phyloP scores from a whole-genome alignment of 495 filamentous ascomycete species.

The Aspergillus kassunensis region DNA sequence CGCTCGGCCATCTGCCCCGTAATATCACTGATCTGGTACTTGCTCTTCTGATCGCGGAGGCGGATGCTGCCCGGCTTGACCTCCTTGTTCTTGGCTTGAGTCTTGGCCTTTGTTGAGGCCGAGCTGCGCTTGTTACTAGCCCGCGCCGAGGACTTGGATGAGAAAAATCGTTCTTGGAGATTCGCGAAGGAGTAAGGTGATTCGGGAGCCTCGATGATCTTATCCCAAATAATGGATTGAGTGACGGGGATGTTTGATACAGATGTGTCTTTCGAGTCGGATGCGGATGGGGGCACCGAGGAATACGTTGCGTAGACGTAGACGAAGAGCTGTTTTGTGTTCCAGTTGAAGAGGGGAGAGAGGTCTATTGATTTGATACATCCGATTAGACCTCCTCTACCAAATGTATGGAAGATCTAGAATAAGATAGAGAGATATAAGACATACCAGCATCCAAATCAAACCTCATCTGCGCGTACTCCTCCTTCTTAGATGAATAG shows the following conservation, averaged over 20 bases:
- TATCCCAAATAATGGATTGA: constrained; percentile 91
- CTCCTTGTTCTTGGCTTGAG: constrained; percentile 8
- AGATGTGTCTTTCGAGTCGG: constrained; percentile 26
- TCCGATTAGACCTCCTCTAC: no score
- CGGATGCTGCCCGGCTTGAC: constrained; percentile 55
- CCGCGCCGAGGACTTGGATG: constrained; percentile 1
- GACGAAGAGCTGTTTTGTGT: constrained; percentile 98
- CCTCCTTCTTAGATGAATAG: constrained; percentile 86
- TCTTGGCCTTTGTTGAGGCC: constrained; percentile 7
- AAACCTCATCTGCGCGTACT: constrained; percentile 92
- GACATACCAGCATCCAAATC: constrained; percentile 69
- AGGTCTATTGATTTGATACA: constrained; percentile 70
- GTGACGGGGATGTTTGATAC: constrained; percentile 26
- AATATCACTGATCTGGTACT: constrained; percentile 92
- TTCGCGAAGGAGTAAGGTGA: constrained; percentile 50
- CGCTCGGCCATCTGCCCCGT: constrained; percentile 65
- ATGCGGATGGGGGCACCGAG: no score
- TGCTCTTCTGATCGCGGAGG: constrained; percentile 75
- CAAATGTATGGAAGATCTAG: neutral
- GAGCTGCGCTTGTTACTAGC: constrained; percentile 12
- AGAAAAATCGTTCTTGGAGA: constrained; percentile 33
- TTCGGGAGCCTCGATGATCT: constrained; percentile 73
- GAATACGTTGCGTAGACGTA: constrained; percentile 90
- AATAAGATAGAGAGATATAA: neutral
- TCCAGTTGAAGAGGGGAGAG: constrained; percentile 94